Evolutionary conservation across 2,329 filamentous ascomycete genomes (phyloP).

Genomic region (Ophiobolus disseminans): DNA sequence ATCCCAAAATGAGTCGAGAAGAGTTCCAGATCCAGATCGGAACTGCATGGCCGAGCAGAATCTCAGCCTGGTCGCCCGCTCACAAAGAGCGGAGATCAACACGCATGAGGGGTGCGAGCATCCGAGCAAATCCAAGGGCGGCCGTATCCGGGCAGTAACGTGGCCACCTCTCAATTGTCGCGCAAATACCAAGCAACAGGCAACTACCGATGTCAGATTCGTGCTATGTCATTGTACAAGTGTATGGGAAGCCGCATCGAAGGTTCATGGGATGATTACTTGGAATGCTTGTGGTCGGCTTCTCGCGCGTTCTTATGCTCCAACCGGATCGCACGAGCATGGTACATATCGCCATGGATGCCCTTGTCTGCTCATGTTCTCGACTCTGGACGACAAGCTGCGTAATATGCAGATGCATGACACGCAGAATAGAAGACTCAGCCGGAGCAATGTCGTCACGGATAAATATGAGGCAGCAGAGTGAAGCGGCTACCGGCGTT

Average conservation of each 20-base stretch:
- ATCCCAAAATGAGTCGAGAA: conserved; percentile 15
- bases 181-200: conserved; percentile 12
- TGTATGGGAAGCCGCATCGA: conserved; percentile 9
- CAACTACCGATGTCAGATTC: conserved; percentile 16
- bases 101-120: conserved; percentile 7
- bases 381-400: conserved; percentile 18
- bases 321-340: conserved; percentile 18
- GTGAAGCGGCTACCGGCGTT: conserved; percentile 16
- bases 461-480: conserved; percentile 3
- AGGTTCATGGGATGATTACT: conserved; percentile 3
- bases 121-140: conserved; percentile 4
- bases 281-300: conserved; percentile 5
- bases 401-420: conserved; percentile 23
- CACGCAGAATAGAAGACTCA: conserved; percentile 16
- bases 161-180: conserved; percentile 37
- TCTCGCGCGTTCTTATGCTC: conserved; percentile 21
- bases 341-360: conserved; percentile 9
- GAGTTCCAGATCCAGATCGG: conserved; percentile 25
- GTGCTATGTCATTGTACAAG: conserved; percentile 13
- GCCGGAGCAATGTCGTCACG: conserved; percentile 27
- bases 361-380: conserved; percentile 23
- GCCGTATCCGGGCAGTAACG: conserved; percentile 22
- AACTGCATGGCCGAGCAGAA: conserved; percentile 16
- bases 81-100: conserved; percentile 9
- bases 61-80: conserved; percentile 27